Evolutionary conservation across 441 rosid species (phyloP).

Genomic region (Corymbia calophylla): DNA sequence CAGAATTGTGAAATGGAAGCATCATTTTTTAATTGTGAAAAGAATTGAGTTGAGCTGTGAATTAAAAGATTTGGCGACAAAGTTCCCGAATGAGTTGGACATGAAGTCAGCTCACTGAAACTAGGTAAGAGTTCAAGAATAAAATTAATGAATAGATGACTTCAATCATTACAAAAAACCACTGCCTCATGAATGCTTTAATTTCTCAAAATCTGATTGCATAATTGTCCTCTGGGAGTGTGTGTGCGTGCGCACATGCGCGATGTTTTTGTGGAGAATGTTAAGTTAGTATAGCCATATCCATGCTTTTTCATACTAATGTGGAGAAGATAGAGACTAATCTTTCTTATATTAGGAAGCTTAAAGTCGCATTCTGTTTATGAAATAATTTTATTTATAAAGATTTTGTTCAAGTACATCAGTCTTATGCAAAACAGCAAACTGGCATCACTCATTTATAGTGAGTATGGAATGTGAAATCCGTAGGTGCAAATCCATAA

Average conservation of each 20-base stretch:
- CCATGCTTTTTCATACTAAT: not conserved
- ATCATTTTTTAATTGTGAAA: not conserved
- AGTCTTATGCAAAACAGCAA: not conserved
- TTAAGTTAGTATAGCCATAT: not conserved
- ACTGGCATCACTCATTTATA: not conserved
- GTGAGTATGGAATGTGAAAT: not conserved
- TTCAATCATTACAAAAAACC: not conserved
- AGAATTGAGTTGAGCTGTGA: not conserved
- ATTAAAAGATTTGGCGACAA: not conserved
- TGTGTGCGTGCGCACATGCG: not conserved
- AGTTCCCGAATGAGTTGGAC: not conserved
- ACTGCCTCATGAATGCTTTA: not conserved
- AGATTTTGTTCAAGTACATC: not conserved
- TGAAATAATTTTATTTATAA: not conserved
- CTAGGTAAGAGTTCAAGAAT: not conserved
- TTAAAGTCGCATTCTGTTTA: not conserved
- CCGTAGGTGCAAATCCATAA: not conserved
- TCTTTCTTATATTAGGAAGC: not conserved
- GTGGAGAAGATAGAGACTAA: not conserved
- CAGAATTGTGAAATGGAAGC: not conserved
- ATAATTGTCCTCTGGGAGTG: not conserved
- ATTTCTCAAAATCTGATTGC: not conserved
- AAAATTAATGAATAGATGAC: not conserved
- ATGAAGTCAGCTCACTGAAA: not conserved
- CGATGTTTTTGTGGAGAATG: not conserved